phyloP scores from a whole-genome alignment of 345 rosid genomes.

The Dipteronia dyeriana region DNA sequence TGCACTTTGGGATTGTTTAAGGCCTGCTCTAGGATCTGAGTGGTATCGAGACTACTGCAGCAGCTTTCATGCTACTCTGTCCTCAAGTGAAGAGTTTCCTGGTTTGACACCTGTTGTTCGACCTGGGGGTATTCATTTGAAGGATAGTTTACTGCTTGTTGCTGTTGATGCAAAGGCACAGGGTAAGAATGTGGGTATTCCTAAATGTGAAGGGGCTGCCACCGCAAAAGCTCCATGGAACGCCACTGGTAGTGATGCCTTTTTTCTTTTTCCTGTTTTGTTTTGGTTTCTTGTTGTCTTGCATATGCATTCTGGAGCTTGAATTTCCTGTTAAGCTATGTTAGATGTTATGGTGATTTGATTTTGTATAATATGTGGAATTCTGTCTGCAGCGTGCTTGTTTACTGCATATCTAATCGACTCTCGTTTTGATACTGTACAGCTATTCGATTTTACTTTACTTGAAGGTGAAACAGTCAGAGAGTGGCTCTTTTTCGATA shows the following conservation, averaged over 20 bases:
- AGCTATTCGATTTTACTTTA: constrained; percentile 66
- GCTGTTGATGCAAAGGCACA: constrained; percentile 64
- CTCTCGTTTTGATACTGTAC: constrained; percentile 40
- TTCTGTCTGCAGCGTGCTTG: not conserved
- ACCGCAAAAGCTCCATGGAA: constrained; percentile 84
- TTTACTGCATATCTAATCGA: constrained; percentile 14
- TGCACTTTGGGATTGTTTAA: constrained; percentile 90
- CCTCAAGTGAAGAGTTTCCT: constrained; percentile 61
- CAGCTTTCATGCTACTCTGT: constrained; percentile 63
- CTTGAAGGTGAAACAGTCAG: constrained; percentile 68
- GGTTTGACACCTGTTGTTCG: constrained; percentile 70
- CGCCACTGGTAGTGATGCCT: constrained; percentile 53
- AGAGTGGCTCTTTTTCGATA: constrained; percentile 93
- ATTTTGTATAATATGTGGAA: constrained; percentile 2
- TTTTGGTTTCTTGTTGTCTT: not conserved
- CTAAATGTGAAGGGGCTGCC: constrained; percentile 88
- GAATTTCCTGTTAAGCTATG: not conserved
- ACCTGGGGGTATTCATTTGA: constrained; percentile 71
- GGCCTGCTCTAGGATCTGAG: constrained; percentile 75
- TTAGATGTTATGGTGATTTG: not conserved
- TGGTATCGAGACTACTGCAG: constrained; percentile 71
- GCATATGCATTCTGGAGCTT: not conserved
- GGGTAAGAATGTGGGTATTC: constrained; percentile 87
- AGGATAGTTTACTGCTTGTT: constrained; percentile 64
- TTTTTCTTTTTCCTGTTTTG: not conserved